Evolutionary conservation across 2,329 filamentous ascomycete genomes (phyloP), one percentile per base, ranked within the genome.

Genomic region (Sclerotinia trifoliorum): DNA sequence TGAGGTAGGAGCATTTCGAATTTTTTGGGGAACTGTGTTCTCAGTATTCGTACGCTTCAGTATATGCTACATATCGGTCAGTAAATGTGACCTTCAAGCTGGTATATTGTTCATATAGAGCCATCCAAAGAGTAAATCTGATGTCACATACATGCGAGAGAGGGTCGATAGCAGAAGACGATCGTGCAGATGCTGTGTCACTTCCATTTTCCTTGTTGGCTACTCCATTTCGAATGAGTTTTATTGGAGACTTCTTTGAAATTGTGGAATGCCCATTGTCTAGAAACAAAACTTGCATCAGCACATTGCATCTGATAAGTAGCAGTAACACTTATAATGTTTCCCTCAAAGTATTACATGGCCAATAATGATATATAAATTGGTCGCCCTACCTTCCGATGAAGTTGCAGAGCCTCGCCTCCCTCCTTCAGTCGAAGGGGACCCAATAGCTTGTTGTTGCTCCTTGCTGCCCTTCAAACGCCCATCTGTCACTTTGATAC

Each of bases 31-130:
- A 65, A 87, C 84, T 11, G 85, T 83, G 65, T 82, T 83, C 67
- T 86, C 83, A 54, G 88, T 89, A 74, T 87, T 90, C 66, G 88
- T 90, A 73, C 90, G 86, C 75, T 88, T 84, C 65, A 91, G 81
- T 57, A 89, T 89, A 74, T 88, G 86, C 76, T 77, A 73, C 67
- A 57, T 35, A 8, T 48, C 56, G 42, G 72, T 75, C 70, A 76
- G 73, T 68, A 46, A 72, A 51, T 61, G 39, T 52, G 42, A 13
- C 24, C 48, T 42, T 15, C 24, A 32, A 65, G 65, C 24, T 48
- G 26, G 15, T 35, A 49, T 52, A 44, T 54, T 56, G n/a, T 60
- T 21, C 26, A 55, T 52, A 68, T 32, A 39, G 26, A 52, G 21
- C 29, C 19, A 56, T 39, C 44, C 29, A 39, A 35, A 5, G 21